phyloP scores from a whole-genome alignment of 805 yeast genomes.

The Starmerella kuoi region DNA sequence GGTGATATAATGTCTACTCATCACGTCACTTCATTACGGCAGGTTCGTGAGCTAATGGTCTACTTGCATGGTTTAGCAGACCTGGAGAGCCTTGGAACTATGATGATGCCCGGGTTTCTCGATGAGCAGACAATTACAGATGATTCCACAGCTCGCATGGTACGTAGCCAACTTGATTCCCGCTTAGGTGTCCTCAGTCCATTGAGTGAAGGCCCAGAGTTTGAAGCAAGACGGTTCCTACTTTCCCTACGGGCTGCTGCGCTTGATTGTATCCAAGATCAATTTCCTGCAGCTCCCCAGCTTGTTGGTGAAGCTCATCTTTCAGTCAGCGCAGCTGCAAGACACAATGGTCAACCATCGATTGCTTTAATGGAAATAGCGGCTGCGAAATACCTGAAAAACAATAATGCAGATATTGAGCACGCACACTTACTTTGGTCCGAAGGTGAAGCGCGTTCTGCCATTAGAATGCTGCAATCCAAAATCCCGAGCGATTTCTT shows the following conservation, averaged over 20 bases:
- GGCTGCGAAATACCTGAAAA: conserved; percentile 15
- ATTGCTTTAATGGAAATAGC: conserved; percentile 28
- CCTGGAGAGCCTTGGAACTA: conserved; percentile 33
- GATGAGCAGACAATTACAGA: not conserved
- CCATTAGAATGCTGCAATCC: conserved; percentile 50
- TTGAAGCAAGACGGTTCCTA: conserved; percentile 47
- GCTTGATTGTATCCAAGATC: conserved; percentile 6
- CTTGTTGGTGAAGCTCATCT: conserved; percentile 41
- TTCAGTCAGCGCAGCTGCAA: conserved; percentile 24
- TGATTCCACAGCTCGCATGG: not conserved
- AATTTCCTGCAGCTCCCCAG: conserved; percentile 14
- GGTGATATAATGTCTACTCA: conserved; percentile 30
- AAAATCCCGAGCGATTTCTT: conserved; percentile 25
- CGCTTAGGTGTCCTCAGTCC: conserved; percentile 22
- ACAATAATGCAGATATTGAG: conserved; percentile 12
- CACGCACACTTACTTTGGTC: conserved; percentile 61
- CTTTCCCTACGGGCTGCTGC: conserved; percentile 48
- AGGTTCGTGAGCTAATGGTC: conserved; percentile 33
- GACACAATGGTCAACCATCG: conserved; percentile 51
- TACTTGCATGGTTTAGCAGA: conserved; percentile 53
- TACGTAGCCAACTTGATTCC: conserved; percentile 5
- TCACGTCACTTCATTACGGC: conserved; percentile 39
- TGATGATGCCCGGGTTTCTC: conserved; percentile 12
- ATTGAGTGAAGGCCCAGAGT: conserved; percentile 37
- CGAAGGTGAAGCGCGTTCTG: conserved; percentile 77